Conservation (phyloP, 176 grass and related monocot genomes). For the Juncus inflexus region DNA sequence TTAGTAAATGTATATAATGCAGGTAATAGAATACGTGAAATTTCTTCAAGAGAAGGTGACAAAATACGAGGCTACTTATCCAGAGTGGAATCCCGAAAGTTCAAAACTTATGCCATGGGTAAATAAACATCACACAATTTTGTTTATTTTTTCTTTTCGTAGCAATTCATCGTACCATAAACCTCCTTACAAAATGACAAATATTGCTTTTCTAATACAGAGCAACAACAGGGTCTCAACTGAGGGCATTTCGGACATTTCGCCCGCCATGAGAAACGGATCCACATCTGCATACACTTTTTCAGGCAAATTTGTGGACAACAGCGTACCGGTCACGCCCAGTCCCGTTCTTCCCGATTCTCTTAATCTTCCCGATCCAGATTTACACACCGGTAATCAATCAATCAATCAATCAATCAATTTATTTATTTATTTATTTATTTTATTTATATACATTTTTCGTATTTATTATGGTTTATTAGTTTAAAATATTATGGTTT, state of each 20-base stretch:
- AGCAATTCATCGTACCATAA: not conserved
- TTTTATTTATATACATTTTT: slow-evolving; percentile 5
- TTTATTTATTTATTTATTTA: not conserved
- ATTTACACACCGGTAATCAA: slow-evolving; percentile 34
- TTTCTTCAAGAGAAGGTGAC: slow-evolving; percentile 67
- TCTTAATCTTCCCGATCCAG: slow-evolving; percentile 43
- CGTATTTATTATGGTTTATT: no score
- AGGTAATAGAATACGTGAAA: slow-evolving; percentile 68
- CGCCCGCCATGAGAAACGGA: slow-evolving; percentile 31
- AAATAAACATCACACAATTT: slow-evolving; percentile 18
- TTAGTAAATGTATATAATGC: slow-evolving; percentile 9
- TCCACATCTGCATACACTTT: slow-evolving; percentile 36
- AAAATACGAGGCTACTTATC: slow-evolving; percentile 39
- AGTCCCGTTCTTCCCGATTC: slow-evolving; percentile 42
- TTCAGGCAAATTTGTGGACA: slow-evolving; percentile 46
- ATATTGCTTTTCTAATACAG: slow-evolving; percentile 21
- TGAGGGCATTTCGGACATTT: slow-evolving; percentile 41
- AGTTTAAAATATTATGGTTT: no score
- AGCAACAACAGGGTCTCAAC: slow-evolving; percentile 42
- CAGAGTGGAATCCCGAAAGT: slow-evolving; percentile 48
- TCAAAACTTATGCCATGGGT: slow-evolving; percentile 58
- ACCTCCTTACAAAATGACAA: not conserved
- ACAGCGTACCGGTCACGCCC: slow-evolving; percentile 35
- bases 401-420: no score
- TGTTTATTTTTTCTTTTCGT: not conserved